A percentile compares a stretch with the other conserved stretches of the same genome.
Evolutionary conservation across 164 flowering plant species (phyloP).

Genomic region (Amborella trichopoda): DNA sequence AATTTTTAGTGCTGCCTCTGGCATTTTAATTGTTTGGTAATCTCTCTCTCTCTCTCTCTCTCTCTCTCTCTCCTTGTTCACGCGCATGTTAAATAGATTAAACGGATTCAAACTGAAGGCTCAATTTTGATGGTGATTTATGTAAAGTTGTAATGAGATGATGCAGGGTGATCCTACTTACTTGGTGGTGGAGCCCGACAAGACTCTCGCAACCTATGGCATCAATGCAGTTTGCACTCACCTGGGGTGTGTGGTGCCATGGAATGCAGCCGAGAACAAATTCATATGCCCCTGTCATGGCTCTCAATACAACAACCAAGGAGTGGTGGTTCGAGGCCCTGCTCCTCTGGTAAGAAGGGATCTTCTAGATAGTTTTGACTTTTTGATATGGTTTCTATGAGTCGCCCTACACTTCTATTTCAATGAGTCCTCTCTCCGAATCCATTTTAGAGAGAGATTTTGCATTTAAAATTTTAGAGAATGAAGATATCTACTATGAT

Average conservation of each 20-base stretch:
- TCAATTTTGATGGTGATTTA: not conserved
- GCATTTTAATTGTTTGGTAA: not conserved
- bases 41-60: not conserved
- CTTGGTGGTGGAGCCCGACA: conserved; percentile 82
- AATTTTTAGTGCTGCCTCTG: not conserved
- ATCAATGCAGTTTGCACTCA: conserved; percentile 94
- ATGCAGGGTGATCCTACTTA: conserved; percentile 90
- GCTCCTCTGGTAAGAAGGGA: conserved; percentile 76
- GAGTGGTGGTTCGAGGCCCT: conserved; percentile 83
- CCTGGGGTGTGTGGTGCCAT: conserved; percentile 94
- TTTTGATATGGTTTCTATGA: too few species aligned
- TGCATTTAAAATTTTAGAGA: too few species aligned
- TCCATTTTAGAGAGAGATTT: too few species aligned
- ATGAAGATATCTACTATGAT: too few species aligned
- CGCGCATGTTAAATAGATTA: not conserved
- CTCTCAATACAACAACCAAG: conserved; percentile 87
- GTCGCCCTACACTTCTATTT: too few species aligned
- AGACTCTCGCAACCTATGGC: conserved; percentile 76
- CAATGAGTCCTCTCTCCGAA: too few species aligned
- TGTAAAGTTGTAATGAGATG: too few species aligned
- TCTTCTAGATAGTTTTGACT: too few species aligned
- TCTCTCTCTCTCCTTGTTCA: not conserved
- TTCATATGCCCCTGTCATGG: conserved; percentile 97
- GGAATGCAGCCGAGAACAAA: conserved; percentile 68
- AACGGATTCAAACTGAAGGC: not conserved